Evolutionary conservation across 305 asterid genomes (phyloP), one percentile per base, ranked within the genome.

Genomic region (Plantago coronopus): DNA sequence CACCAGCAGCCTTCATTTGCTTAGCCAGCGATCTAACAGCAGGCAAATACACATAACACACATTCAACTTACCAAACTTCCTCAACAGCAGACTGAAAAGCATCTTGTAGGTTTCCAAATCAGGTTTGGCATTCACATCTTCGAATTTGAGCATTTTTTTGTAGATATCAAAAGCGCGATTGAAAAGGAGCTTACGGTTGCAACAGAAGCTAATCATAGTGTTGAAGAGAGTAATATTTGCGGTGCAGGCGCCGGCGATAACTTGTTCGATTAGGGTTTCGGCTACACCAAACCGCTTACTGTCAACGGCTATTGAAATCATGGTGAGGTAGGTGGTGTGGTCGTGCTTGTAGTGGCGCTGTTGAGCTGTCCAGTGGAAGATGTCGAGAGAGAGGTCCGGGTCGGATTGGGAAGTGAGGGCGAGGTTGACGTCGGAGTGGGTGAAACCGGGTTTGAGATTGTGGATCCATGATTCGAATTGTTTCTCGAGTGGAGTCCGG

Each of bases 331-430:
- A 91, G 57, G 89, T 88, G 60, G 71, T 20, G 59, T 76, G 74
- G 68, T 65, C 68, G 78, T 91, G 98, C 77, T 81, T 91, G 88
- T 84, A 91, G 71, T 75, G 63, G 47, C 93, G 89, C 71, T 86
- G 98, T 73, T 82, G 96, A 34, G 95, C 85, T 0, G 96, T 88
- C 95, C 96, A 91, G 8, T 95, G 91, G 85, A 91, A 91, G 20
- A 91, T 86, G 77, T 88, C 98, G 64, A 88, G 91, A 45, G 98
- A 91, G 23, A 88, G 74, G 74, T 88, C 96, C 16, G 96, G 93
- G 79, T 91, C 95, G 44, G 86, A 48, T 68, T 88, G 96, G 71
- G 91, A 72, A 1, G 45, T 73, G 54, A 91, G 83, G 55, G 93
- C 89, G 23, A 70, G 69, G 54, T 69, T 76, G 49, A 91, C 96